Base-by-base conservation (phyloP, 192 early-diverging fungal species). In the Backusella circina region DNA sequence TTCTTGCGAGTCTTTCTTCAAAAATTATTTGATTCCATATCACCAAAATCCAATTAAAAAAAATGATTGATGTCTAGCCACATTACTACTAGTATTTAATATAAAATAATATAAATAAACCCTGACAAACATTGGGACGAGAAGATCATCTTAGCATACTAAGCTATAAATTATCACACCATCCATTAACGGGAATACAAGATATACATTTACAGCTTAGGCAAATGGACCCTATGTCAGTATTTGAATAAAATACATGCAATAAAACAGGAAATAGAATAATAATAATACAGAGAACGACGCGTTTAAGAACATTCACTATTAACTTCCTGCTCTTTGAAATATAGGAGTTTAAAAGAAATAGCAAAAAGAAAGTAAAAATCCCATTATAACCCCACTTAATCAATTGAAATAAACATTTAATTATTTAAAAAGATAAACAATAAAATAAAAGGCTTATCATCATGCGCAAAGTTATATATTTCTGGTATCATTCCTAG, bases 391-490 rank as follows among this genome's bases (percentile, higher is more conserved):
- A 31, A 75, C 54, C 32, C 74, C 74, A 37, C 74, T 67, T 69
- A 69, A 16, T 28, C n/a, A 47, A 47, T 57, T 6, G 2, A 57
- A 57, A 10, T 57, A 57, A 57, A 5, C 15, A 18, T 47, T 12
- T 16, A n/a, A 32, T 13, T 8, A n/a, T n/a, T 16, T 36, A 41
- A n/a, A 16, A 7, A 71, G 44, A 54, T 10, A 71, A 31, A 33
- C 10, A 50, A 44, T 0, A 23, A 33, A 31, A 71, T n/a, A 70
- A 5, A 16, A 76, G 74, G 74, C 36, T 66, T 61, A 69, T 72
- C 95, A 61, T 94, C 84, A 84, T 96, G 94, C 21, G 95, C 93
- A 80, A 94, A 93, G 79, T 96, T 95, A 80, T 95, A 93, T 41
- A 76, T 35, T n/a, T 82, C 88, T 2, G 94, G 94, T 23, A 96